Evolutionary conservation across 371 early-diverging fungal genomes (phyloP), one percentile per base, ranked within the genome.

Genomic region (Mucor plumbeus): DNA sequence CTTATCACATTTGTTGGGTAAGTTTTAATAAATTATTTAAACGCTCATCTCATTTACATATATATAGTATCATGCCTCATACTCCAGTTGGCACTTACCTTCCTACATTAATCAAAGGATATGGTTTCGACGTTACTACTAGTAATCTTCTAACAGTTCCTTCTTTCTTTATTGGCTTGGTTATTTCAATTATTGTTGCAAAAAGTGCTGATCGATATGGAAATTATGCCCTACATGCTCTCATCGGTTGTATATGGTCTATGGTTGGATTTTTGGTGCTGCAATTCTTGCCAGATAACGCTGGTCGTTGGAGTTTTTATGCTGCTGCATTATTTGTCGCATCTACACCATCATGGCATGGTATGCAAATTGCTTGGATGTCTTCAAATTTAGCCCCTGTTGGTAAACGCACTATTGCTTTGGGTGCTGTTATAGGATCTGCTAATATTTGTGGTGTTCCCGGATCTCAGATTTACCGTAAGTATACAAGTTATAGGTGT

Each of bases 91-190:
- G 68, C 10, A 75, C 76, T 10, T 82, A 87, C 59, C 67, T 86
- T 3, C 88, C 89, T 0, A 72, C 78, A 33, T 80, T 86, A 41
- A 84, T 87, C 67, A 78, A 67, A 56, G 71, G 73, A 35, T 74
- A 81, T 36, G 87, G 87, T 0, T 87, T 85, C 54, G 64, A 79
- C 21, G 74, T 79, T 4, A 75, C 83, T 33, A 77, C 78, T 4
- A 73, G 84, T 56, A 89, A 87, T 63, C 70, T 87, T 15, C 48
- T 89, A 47, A 85, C 87, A 0, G 78, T 83, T 11, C 85, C 86
- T n/a, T 74, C 80, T 0, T 79, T 77, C 61, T 67, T 84, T 31
- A 68, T 84, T 57, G 70, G 74, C 9, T 56, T 82, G n/a, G 63
- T 82, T 15, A 39, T 79, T 41, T 82, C 84, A 53, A 70, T 83